These are phyloP conservation scores for Sclerotinia minor DNA, from an alignment of 2,329 filamentous ascomycete species.

Conservation along the genomic window DNA sequence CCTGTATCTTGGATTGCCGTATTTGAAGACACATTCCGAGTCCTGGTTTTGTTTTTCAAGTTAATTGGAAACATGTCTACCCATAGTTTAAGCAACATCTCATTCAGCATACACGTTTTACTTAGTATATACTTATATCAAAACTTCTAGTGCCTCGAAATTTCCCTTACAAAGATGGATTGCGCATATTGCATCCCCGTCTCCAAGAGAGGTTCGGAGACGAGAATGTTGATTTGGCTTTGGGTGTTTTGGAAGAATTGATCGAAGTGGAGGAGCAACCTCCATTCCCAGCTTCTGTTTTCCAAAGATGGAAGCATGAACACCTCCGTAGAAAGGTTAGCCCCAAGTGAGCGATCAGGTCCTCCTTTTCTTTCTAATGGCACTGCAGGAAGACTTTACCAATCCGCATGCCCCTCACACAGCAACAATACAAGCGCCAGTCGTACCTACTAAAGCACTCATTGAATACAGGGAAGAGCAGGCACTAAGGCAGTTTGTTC, in stretches of 20 bases:
- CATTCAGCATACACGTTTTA: not conserved
- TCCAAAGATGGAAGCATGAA: conserved; percentile 50
- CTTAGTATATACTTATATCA: not conserved
- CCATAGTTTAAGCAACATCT: too few relatives aligned
- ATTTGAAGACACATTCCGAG: not conserved
- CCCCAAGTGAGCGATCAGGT: not conserved
- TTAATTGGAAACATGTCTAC: not conserved
- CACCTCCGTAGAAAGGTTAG: conserved; percentile 49
- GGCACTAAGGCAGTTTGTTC: conserved; percentile 11
- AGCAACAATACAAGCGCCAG: conserved; percentile 47
- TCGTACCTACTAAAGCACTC: conserved; percentile 46
- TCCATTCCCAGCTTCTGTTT: conserved; percentile 49
- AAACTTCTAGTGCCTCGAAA: conserved; percentile 47
- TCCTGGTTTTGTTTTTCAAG: not conserved
- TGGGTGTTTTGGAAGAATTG: conserved; percentile 50
- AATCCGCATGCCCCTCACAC: conserved; percentile 51
- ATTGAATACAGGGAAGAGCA: conserved; percentile 43
- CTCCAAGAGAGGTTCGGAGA: conserved; percentile 49
- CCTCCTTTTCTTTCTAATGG: conserved; percentile 12
- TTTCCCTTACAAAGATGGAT: conserved; percentile 49
- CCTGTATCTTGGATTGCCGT: not conserved
- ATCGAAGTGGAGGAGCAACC: conserved; percentile 50
- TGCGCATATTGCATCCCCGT: conserved; percentile 48
- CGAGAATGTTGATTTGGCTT: conserved; percentile 47
- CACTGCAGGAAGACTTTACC: conserved; percentile 42